Conservation (phyloP, 441 rosid species). For the Capsella rubella region DNA sequence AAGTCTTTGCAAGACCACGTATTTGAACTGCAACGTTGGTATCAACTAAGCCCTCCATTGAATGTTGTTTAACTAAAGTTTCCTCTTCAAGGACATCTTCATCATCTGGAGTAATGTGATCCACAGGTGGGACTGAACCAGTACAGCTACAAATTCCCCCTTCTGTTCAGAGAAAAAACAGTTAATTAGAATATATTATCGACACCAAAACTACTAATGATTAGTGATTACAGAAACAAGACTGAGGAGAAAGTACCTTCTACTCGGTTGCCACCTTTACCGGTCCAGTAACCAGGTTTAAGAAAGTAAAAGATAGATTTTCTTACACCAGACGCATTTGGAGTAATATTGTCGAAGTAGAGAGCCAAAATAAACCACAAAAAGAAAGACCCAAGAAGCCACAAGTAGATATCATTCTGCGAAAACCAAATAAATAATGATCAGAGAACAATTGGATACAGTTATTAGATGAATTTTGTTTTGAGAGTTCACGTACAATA, state of each 20-base stretch:
- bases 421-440: slow-evolving; percentile 34
- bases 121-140: slow-evolving; percentile 65
- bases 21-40: slow-evolving; percentile 83
- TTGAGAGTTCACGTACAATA: slow-evolving; percentile 57
- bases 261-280: slow-evolving; percentile 73
- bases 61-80: slow-evolving; percentile 63
- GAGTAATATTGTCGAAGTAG: slow-evolving; percentile 87
- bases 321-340: slow-evolving; percentile 86
- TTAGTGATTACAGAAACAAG: slow-evolving; percentile 1
- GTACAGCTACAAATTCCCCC: slow-evolving; percentile 87
- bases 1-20: slow-evolving; percentile 83
- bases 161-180: slow-evolving; percentile 51
- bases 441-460: slow-evolving; percentile 24
- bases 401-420: slow-evolving; percentile 76
- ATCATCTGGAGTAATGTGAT: slow-evolving; percentile 68
- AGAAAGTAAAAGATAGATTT: slow-evolving; percentile 77
- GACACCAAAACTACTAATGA: slow-evolving; percentile 6
- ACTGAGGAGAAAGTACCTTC: slow-evolving; percentile 56
- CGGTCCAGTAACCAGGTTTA: slow-evolving; percentile 88
- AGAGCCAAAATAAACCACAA: slow-evolving; percentile 82
- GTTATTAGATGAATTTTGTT: slow-evolving; percentile 24
- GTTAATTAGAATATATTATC: slow-evolving; percentile 19
- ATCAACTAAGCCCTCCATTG: slow-evolving; percentile 54
- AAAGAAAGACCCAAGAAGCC: slow-evolving; percentile 71
- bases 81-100: slow-evolving; percentile 94